phyloP scores from a whole-genome alignment of 768 basidiomycete species.

The Phaeotremella fagi region DNA sequence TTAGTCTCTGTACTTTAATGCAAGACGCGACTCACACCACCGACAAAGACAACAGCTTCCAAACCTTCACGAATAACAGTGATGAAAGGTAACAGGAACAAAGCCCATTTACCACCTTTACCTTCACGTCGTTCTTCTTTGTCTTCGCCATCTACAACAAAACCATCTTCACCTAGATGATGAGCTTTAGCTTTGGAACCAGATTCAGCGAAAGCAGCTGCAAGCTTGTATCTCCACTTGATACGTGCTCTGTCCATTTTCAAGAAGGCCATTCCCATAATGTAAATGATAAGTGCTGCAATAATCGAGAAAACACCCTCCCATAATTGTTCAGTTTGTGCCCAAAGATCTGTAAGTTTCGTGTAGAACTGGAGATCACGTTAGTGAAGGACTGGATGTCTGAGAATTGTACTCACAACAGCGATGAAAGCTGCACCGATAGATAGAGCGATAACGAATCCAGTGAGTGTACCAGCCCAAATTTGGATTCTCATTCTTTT shows the following conservation, averaged over 20 bases:
- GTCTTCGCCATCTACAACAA: slow-evolving; percentile 7
- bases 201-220: slow-evolving; percentile 60
- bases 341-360: slow-evolving; percentile 76
- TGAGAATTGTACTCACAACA: slow-evolving; percentile 50
- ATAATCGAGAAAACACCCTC: slow-evolving; percentile 64
- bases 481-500: slow-evolving; percentile 70
- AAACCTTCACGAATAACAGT: slow-evolving; percentile 92
- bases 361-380: slow-evolving; percentile 66
- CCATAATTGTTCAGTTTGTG: slow-evolving; percentile 81
- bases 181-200: slow-evolving; percentile 27
- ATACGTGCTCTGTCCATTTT: slow-evolving; percentile 88
- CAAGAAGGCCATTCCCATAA: slow-evolving; percentile 91
- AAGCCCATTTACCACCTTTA: slow-evolving; percentile 66
- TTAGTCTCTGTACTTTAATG: neutral
- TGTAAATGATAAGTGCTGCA: slow-evolving; percentile 67
- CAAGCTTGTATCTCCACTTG: slow-evolving; percentile 91
- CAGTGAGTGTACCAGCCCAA: slow-evolving; percentile 65
- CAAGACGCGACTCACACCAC: slow-evolving; percentile 56
- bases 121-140: slow-evolving; percentile 47
- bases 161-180: slow-evolving; percentile 19
- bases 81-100: slow-evolving; percentile 84
- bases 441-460: slow-evolving; percentile 71
- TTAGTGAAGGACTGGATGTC: neutral
- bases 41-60: slow-evolving; percentile 89
- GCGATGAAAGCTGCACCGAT: slow-evolving; percentile 91